Conservation (phyloP, 106 monocot genomes). For the Dendrobium officinale region DNA sequence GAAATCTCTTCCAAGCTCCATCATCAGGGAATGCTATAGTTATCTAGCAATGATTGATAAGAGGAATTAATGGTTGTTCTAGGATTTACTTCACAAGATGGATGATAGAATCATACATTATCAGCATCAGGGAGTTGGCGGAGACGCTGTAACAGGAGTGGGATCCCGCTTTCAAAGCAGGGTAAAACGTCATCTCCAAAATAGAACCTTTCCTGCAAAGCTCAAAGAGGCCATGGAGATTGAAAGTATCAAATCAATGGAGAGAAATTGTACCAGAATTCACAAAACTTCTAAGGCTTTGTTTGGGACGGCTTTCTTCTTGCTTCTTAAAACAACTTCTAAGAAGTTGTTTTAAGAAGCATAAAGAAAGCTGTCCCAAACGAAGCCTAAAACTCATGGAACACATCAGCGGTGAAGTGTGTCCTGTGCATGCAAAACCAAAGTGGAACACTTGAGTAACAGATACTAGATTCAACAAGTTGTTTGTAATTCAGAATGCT, state of each 20-base stretch:
- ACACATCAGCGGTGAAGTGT: neutral
- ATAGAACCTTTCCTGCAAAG: slow-evolving; percentile 89
- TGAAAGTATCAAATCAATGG: neutral
- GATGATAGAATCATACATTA: slow-evolving; percentile 35
- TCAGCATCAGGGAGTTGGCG: slow-evolving; percentile 74
- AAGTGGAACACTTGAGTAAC: neutral
- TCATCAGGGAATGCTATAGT: slow-evolving; percentile 99
- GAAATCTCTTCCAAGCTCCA: slow-evolving; percentile 98
- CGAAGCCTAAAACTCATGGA: neutral
- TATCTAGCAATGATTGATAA: slow-evolving; percentile 30
- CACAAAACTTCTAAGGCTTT: neutral
- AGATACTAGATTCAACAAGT: neutral
- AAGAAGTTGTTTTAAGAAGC: no score
- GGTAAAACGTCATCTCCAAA: slow-evolving; percentile 97
- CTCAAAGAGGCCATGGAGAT: slow-evolving; percentile 3
- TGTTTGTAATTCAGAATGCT: neutral
- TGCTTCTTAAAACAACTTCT: no score
- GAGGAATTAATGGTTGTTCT: neutral
- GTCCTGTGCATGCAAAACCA: neutral
- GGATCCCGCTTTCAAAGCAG: slow-evolving; percentile 95
- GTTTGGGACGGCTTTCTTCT: no score
- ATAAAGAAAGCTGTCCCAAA: no score
- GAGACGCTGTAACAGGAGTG: slow-evolving; percentile 74
- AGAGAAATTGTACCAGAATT: neutral
- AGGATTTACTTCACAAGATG: neutral